Percentiles rank a stretch among this genome's conserved stretches.
Conservation (phyloP, 371 early-diverging fungal species). For the Actinomortierella ambigua region DNA sequence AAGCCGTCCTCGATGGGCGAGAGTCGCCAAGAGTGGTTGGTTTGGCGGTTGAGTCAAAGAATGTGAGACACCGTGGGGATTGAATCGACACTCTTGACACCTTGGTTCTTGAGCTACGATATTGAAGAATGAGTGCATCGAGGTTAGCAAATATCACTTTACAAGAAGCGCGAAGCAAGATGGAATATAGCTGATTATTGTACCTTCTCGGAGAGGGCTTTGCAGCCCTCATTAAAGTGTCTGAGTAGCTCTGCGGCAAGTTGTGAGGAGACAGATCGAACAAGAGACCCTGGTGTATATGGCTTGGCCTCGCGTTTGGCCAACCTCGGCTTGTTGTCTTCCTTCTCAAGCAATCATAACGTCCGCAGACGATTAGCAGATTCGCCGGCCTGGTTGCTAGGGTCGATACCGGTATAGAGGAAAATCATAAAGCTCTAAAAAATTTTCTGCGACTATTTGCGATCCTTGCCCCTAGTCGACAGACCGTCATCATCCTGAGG, state of each 20-base stretch:
- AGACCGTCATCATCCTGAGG: slow-evolving; percentile 10
- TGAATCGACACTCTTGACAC: too few relatives aligned
- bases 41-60: too few relatives aligned
- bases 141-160: too few relatives aligned
- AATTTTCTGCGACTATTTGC: background rate
- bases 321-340: background rate
- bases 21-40: background rate
- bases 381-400: background rate
- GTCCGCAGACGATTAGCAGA: slow-evolving; percentile 11
- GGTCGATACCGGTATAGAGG: slow-evolving; percentile 17
- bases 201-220: background rate
- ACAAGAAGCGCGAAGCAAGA: background rate
- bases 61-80: too few relatives aligned
- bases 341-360: background rate
- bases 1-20: slow-evolving; percentile 9
- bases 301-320: background rate
- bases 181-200: slow-evolving; percentile 12
- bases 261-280: slow-evolving; percentile 17
- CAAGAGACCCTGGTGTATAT: slow-evolving; percentile 1
- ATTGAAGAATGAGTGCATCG: too few relatives aligned
- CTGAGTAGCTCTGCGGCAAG: slow-evolving; percentile 13
- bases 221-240: slow-evolving; percentile 9
- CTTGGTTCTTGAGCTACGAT: too few relatives aligned
- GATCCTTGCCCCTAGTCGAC: background rate
- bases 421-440: slow-evolving; percentile 8